Percentiles rank a stretch among this genome's conserved stretches.
Conservation (phyloP, 2,329 filamentous ascomycete genomes). For the Sclerotinia subarctica region DNA sequence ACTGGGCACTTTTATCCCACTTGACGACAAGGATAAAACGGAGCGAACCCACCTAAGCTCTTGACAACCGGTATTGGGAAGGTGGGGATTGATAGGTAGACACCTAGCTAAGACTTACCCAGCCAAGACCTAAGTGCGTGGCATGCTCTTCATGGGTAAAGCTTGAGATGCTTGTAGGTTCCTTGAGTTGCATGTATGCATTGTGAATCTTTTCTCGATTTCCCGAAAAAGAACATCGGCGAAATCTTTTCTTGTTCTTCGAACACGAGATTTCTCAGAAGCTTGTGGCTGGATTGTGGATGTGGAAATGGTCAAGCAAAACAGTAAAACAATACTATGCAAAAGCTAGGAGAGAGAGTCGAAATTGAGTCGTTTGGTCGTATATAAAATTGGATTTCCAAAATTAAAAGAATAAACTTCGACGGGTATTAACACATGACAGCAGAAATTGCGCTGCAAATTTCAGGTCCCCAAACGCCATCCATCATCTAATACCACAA, state of each 20-base stretch:
- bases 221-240: neutral
- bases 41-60: neutral
- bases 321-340: neutral
- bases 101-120: neutral
- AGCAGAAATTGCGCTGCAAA: neutral
- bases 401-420: neutral
- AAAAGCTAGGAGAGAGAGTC: neutral
- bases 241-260: neutral
- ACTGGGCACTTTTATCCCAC: neutral
- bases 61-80: neutral
- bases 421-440: neutral
- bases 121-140: neutral
- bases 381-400: neutral
- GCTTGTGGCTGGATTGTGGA: neutral
- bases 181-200: neutral
- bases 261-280: neutral
- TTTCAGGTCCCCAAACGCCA: neutral
- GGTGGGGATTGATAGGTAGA: slow-evolving; percentile 7
- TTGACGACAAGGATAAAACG: neutral
- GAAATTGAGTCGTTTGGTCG: neutral
- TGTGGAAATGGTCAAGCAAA: neutral
- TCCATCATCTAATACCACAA: neutral
- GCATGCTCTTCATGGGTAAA: neutral
- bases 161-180: neutral
- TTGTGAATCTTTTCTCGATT: neutral